phyloP scores from a whole-genome alignment of 1,139 yeast species.

The Pichia sp. region DNA sequence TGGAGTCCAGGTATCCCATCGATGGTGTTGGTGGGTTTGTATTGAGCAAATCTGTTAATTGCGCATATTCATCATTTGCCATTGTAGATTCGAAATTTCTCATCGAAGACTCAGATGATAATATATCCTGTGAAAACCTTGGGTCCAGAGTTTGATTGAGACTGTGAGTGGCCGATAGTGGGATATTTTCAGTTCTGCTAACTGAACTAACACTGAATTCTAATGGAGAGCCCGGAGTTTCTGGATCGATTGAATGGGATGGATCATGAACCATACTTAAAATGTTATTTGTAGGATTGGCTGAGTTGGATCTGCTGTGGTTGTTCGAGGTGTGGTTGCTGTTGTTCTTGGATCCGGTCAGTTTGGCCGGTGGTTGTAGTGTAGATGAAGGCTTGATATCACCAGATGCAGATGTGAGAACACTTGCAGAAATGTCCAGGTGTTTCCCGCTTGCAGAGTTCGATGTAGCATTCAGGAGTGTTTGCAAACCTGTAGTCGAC shows the following conservation, averaged over 20 bases:
- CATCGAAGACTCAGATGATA: slow-evolving; percentile 20
- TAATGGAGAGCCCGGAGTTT: slow-evolving; percentile 16
- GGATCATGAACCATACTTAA: background rate
- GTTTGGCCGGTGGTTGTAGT: too few species aligned
- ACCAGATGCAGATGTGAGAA: too few species aligned
- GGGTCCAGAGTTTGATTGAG: slow-evolving; percentile 1
- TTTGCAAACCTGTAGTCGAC: slow-evolving; percentile 10
- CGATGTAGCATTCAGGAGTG: background rate
- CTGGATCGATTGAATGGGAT: slow-evolving; percentile 3
- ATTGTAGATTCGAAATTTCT: slow-evolving; percentile 30
- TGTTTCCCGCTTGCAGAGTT: background rate
- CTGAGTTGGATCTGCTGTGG: background rate
- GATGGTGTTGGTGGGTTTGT: slow-evolving; percentile 55
- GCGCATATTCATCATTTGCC: slow-evolving; percentile 54
- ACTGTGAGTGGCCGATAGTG: background rate
- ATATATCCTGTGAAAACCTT: slow-evolving; percentile 11
- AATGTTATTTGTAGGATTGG: background rate
- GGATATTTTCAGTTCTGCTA: slow-evolving; percentile 8
- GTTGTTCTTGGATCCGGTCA: background rate
- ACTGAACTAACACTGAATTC: slow-evolving; percentile 13
- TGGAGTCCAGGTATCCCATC: slow-evolving; percentile 4
- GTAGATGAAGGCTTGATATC: too few species aligned
- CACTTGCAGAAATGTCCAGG: too few species aligned
- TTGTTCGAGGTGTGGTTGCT: background rate
- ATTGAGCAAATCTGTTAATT: slow-evolving; percentile 55